Conservation (phyloP, 2,329 filamentous ascomycete genomes). For the Pestalotiopsis sp. region DNA sequence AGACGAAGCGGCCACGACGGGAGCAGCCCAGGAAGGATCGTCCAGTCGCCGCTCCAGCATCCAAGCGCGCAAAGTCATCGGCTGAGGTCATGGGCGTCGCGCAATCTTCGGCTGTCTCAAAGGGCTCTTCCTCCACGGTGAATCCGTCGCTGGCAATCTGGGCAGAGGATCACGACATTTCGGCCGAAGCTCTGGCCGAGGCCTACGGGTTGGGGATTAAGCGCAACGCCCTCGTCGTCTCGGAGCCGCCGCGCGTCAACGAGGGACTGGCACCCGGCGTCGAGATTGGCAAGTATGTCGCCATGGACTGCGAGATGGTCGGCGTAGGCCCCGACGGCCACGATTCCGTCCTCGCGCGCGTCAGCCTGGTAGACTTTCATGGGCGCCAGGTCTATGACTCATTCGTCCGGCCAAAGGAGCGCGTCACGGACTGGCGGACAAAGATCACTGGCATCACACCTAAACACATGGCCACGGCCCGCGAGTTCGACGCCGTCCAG, state of each 20-base stretch:
- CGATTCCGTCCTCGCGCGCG: conserved; percentile 78
- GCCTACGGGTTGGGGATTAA: conserved; percentile 60
- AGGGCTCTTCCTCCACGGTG: conserved; percentile 39
- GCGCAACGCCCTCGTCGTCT: conserved; percentile 38
- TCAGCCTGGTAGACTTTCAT: conserved; percentile 92
- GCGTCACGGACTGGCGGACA: conserved; percentile 89
- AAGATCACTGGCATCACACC: conserved; percentile 79
- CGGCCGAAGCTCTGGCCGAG: conserved; percentile 60
- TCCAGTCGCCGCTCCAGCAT: conserved; percentile 1
- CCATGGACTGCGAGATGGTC: conserved; percentile 98
- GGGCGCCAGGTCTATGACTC: conserved; percentile 92
- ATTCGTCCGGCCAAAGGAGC: conserved; percentile 77
- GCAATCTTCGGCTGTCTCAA: conserved; percentile 49
- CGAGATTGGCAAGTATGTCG: conserved; percentile 85
- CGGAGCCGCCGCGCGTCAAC: conserved; percentile 58
- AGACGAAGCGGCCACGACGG: conserved; percentile 21
- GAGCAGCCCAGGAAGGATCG: conserved; percentile 8
- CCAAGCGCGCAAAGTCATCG: conserved; percentile 20
- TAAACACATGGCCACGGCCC: conserved; percentile 69
- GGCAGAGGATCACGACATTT: conserved; percentile 62
- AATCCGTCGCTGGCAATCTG: conserved; percentile 61
- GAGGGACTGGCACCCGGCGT: conserved; percentile 62
- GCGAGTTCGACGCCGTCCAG: conserved; percentile 78
- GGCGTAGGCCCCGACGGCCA: conserved; percentile 73
- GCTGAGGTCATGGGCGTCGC: conserved; percentile 57